Evolutionary conservation across 2,329 filamentous ascomycete species (phyloP).

Genomic region (Reticulascus tulasneorum): DNA sequence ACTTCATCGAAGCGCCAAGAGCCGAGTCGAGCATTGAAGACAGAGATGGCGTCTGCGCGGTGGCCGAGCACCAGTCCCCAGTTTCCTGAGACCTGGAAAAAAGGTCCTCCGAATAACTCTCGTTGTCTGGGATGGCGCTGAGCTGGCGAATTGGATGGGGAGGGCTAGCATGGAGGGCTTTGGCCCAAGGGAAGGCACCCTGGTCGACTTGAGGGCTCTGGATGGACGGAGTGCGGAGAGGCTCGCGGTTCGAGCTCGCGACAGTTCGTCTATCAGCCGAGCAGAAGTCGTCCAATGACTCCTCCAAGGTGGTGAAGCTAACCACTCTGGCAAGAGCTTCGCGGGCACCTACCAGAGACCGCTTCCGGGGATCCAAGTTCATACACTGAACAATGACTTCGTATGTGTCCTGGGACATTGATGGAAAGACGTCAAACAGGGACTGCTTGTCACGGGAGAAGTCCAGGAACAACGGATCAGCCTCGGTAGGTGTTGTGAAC

Average conservation of each 20-base stretch:
- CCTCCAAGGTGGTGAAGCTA: conserved; percentile 91
- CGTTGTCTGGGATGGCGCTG: conserved; percentile 77
- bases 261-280: conserved; percentile 72
- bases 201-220: conserved; percentile 78
- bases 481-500: conserved; percentile 83
- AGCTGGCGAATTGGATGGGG: conserved; percentile 73
- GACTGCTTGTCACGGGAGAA: conserved; percentile 92
- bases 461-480: conserved; percentile 90
- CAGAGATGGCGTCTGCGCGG: conserved; percentile 73
- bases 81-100: conserved; percentile 74
- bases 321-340: conserved; percentile 75
- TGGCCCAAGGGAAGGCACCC: conserved; percentile 91
- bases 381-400: conserved; percentile 89
- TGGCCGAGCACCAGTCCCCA: conserved; percentile 74
- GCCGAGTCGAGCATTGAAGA: conserved; percentile 82
- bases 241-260: conserved; percentile 86
- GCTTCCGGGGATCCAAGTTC: conserved; percentile 84
- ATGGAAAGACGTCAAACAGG: conserved; percentile 95
- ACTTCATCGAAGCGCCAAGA: conserved; percentile 76
- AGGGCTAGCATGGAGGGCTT: conserved; percentile 75
- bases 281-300: conserved; percentile 90
- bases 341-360: conserved; percentile 74
- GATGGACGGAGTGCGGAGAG: conserved; percentile 90
- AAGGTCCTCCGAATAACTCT: conserved; percentile 77
- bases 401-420: conserved; percentile 97